Base-by-base conservation (phyloP, 306 rosid species). In the Inga oerstediana region DNA sequence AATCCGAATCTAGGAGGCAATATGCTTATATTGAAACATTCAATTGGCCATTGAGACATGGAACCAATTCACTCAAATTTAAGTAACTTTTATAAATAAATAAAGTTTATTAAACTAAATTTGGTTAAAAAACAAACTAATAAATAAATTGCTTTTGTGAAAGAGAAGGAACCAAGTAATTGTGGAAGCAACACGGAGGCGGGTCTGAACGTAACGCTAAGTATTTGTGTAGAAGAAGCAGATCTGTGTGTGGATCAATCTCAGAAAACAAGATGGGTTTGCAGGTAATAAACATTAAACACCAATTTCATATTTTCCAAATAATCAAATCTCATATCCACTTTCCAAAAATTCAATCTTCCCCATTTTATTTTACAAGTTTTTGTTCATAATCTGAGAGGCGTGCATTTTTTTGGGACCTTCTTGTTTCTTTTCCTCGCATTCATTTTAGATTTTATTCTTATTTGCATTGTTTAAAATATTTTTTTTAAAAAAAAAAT, bases 181-280 rank as follows among this genome's bases (percentile, higher is more conserved):
- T 51, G 58, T 16, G 7, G 10, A 56, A 56, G 4, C 30, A 10
- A 8, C n/a, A 22, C 12, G 10, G 2, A 22, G 16, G 15, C 19
- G 61, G 77, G 62, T 48, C 35, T 10, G 44, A 27, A 73, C 27
- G 58, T 73, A 48, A 48, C 62, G 64, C 45, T 48, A 16, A 27
- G 24, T n/a, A 30, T 9, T 12, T 61, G 8, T 32, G 24, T 48
- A 48, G 64, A 49, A 74, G 45, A 49, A 30, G 65, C 15, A 74
- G 64, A 74, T 72, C 76, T 12, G 37, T 13, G n/a, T 24, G n/a
- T 24, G 24, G 62, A 20, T 56, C 39, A 46, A 24, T 72, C 41
- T 13, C 59, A 72, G 59, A 45, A 72, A 72, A 27, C 41, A 22
- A 45, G 48, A 74, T 74, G 78, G 65, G 46, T 74, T 34, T 74